These are phyloP conservation scores for Starmerella sp. DNA, from an alignment of 805 yeast genomes.

Conservation along the genomic window DNA sequence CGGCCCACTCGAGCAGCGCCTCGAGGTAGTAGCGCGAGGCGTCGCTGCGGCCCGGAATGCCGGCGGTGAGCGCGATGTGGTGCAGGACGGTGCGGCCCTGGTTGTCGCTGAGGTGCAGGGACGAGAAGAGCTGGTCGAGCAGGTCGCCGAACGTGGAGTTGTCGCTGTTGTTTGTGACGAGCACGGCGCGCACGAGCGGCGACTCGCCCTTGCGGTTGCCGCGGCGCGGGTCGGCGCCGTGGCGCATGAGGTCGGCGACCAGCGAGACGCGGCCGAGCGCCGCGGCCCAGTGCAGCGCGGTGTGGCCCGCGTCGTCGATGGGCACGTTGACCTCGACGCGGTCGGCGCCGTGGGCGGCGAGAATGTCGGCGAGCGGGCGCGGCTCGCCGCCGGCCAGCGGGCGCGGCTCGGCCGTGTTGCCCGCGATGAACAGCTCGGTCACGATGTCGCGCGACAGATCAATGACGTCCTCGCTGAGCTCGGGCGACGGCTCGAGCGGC, in stretches of 20 bases:
- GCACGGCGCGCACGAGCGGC: constrained; percentile 70
- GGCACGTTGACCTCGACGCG: constrained; percentile 54
- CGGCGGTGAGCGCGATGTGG: constrained; percentile 72
- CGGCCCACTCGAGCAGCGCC: constrained; percentile 66
- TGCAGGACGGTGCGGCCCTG: constrained; percentile 74
- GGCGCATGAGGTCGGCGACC: constrained; percentile 54
- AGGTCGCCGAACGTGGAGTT: constrained; percentile 60
- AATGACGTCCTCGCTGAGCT: constrained; percentile 4
- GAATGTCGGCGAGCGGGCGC: constrained; percentile 8
- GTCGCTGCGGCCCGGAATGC: constrained; percentile 58
- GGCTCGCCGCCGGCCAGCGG: constrained; percentile 6
- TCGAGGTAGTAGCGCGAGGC: constrained; percentile 67
- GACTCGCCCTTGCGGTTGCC: constrained; percentile 82
- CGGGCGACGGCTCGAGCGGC: constrained; percentile 17
- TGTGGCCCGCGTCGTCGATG: constrained; percentile 86
- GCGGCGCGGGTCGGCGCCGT: constrained; percentile 56
- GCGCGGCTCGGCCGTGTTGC: constrained; percentile 13
- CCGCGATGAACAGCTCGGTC: constrained; percentile 23
- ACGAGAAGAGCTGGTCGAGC: constrained; percentile 64
- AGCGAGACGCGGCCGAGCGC: constrained; percentile 69
- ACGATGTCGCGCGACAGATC: constrained; percentile 17
- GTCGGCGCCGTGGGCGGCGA: constrained; percentile 25
- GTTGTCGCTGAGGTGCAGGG: constrained; percentile 51
- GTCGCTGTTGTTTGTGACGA: constrained; percentile 74
- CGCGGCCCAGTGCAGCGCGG: constrained; percentile 93